Percentiles rank a stretch among this genome's conserved stretches.
Evolutionary conservation across 345 rosid genomes (phyloP).

Genomic region (Populus simonii): DNA sequence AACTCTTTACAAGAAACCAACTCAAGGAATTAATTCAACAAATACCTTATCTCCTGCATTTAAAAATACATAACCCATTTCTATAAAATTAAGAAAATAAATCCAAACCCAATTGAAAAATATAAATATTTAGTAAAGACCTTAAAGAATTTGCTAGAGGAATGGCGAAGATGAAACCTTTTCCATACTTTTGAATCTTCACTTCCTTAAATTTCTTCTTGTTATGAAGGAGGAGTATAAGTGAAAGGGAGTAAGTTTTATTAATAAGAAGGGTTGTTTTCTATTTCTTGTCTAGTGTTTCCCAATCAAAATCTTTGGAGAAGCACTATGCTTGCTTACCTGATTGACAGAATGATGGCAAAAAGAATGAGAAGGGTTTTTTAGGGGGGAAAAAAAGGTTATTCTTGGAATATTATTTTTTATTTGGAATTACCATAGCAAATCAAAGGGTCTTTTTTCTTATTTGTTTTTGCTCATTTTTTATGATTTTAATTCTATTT

Average conservation of each 20-base stretch:
- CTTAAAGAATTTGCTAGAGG: conserved; percentile 90
- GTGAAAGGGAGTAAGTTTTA: conserved; percentile 52
- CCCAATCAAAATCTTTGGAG: conserved; percentile 80
- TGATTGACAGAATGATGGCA: too few species aligned
- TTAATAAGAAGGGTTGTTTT: conserved; percentile 52
- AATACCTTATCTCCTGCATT: too few species aligned
- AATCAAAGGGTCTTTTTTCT: too few species aligned
- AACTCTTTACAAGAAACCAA: too few species aligned
- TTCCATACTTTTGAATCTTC: conserved; percentile 61
- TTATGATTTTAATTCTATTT: too few species aligned
- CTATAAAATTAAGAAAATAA: neutral
- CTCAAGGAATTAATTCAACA: too few species aligned
- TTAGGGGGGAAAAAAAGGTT: too few species aligned
- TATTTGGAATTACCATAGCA: too few species aligned
- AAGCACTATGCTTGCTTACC: conserved; percentile 48
- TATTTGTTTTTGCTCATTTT: too few species aligned
- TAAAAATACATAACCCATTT: too few species aligned
- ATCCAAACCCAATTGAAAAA: neutral
- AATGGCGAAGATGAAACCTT: conserved; percentile 69
- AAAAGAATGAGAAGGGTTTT: too few species aligned
- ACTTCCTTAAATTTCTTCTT: neutral
- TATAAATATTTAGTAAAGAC: conserved; percentile 8
- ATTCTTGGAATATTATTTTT: too few species aligned
- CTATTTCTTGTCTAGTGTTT: conserved; percentile 50
- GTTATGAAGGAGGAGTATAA: neutral